Base-by-base conservation (phyloP, 2,329 filamentous ascomycete genomes). In the Clonostachys rosea region DNA sequence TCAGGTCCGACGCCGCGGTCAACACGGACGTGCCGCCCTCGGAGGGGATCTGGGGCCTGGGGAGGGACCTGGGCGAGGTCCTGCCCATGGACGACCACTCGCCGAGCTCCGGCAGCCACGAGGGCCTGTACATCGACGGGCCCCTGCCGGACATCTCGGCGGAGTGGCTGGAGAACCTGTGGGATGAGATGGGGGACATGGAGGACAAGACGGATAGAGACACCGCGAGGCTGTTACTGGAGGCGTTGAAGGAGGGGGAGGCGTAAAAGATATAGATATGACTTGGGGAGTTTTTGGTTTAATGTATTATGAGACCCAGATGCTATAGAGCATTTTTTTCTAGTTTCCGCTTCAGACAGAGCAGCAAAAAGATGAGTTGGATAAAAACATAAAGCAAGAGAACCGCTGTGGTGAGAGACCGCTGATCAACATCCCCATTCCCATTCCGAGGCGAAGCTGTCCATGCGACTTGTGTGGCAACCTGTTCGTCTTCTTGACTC, bases 101-200 rank as follows among this genome's bases (percentile, higher is more conserved):
- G 3, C 56, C 55, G 3, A 57, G 47, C 30, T 46, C 51, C 16
- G 45, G 49, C 9, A 52, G 55, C 17, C 55, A 57, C 34, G 57
- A 58, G 11, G 55, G 54, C 16, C 55, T 61, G 53, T 60, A 58
- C 43, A 51, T 58, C 6, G 57, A 58, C 35, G 59, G 63, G 0
- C 59, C 62, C 14, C 53, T 58, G 42, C 53, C 56, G 6, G 57
- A 60, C 17, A 51, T 57, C 17, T 55, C 56, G 10, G 50, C 47
- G 0, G 65, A 67, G 24, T 71, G 68, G 68, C 65, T 71, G 18
- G 64, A 67, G 47, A 56, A 52, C 17, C 58, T 60, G 13, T 70
- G 68, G 67, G 55, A 54, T 16, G 57, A 62, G 24, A 56, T 61
- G 44, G 57, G 49, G 1, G 59, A 57, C 12, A 54, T 48, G 8